Evolutionary conservation across 768 basidiomycete species (phyloP), one percentile per base, ranked within the genome.

Genomic region (Pluteus cervinus): DNA sequence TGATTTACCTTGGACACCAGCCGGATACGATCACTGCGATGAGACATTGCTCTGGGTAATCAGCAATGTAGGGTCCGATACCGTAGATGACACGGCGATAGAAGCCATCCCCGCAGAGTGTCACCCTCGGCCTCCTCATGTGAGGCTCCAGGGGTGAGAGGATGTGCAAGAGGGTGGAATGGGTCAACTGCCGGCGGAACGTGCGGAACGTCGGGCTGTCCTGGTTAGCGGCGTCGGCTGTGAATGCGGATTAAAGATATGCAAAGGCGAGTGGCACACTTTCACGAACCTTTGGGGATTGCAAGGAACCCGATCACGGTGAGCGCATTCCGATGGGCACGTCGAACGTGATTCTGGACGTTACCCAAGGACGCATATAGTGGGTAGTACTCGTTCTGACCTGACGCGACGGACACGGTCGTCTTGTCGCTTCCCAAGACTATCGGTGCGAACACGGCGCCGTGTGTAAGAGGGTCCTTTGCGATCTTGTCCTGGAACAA

Each of bases 21-120:
- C 34, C 38, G 29, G 44, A 41, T 11, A 54, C 46, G 18, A 54
- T 44, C 10, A 24, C 10, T 7, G 12, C 16, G 33, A 33, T 20
- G 24, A 24, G 45, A 39, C 32, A 25, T 25, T n/a, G 43, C 51
- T 66, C 61, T 0, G 60, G 64, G 33, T 68, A 66, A 37, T 68
- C 61, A 0, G 61, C 60, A 41, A 68, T 65, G 29, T 61, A 62
- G 1, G 60, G 52, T 3, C 56, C 58, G 5, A 68, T 33, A 1
- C 49, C 52, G 44, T 57, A 66, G 10, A 63, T 51, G 7, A 40
- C 49, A 7, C 46, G 36, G 1, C 40, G 45, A 35, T 41, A 62
- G 37, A 58, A 50, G 0, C 59, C 50, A 47, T 67, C 61, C 2
- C 39, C 39, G 36, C 50, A 66, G 0, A 26, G 29, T 0, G 44